These are phyloP conservation scores for Rutidosis leptorrhynchoides DNA, from an alignment of 129 eudicot species.

Conservation along the genomic window DNA sequence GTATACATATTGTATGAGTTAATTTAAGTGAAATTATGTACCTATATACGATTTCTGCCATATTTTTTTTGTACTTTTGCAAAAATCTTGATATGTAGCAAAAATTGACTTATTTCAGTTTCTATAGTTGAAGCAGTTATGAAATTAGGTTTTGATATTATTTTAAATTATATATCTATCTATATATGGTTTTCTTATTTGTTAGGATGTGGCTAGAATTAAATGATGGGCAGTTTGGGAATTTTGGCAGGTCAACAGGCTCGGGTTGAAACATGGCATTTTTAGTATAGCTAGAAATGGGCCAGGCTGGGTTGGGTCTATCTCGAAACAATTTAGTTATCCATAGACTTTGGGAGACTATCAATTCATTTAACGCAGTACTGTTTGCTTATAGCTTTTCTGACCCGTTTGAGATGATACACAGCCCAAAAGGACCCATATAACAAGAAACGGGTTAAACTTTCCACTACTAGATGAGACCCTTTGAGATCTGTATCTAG, in stretches of 20 bases:
- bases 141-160: no score
- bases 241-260: not conserved
- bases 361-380: not conserved
- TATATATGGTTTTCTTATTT: not conserved
- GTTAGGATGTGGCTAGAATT: not conserved
- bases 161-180: no score
- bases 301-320: not conserved
- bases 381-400: not conserved
- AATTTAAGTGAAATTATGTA: not conserved
- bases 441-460: not conserved
- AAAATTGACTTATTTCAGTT: no score
- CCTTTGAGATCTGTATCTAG: not conserved
- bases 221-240: not conserved
- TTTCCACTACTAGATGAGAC: not conserved
- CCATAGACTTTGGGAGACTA: not conserved
- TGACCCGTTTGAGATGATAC: not conserved
- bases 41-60: not conserved
- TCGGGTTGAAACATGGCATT: not conserved
- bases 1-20: not conserved
- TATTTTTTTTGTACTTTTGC: not conserved
- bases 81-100: no score
- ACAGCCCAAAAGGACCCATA: not conserved
- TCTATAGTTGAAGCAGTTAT: no score
- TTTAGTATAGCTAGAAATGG: not conserved
- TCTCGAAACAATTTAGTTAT: not conserved